These are phyloP conservation scores for Colletotrichum karsti DNA, from an alignment of 2,329 filamentous ascomycete genomes.

Conservation along the genomic window DNA sequence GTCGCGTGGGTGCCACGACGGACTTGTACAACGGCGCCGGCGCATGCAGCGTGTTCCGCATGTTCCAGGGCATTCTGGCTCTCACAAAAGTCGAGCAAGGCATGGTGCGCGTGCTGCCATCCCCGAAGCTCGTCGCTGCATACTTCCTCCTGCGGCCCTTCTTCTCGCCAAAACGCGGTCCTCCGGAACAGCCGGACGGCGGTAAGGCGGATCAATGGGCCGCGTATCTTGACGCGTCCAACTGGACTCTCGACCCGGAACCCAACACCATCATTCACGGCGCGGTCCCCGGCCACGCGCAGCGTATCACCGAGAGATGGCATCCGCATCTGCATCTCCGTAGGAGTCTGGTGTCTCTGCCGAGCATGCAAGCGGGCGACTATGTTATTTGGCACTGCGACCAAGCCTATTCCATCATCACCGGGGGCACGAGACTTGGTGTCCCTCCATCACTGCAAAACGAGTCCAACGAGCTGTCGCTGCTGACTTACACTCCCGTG, in stretches of 20 bases:
- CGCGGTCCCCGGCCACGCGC: slow-evolving; percentile 65
- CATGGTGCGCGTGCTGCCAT: slow-evolving; percentile 56
- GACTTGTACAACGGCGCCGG: slow-evolving; percentile 79
- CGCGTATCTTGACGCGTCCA: slow-evolving; percentile 53
- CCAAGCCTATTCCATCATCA: slow-evolving; percentile 63
- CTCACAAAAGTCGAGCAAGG: slow-evolving; percentile 63
- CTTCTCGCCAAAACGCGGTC: slow-evolving; percentile 47
- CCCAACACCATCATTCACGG: slow-evolving; percentile 66
- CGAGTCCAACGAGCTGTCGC: slow-evolving; percentile 46
- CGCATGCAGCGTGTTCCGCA: slow-evolving; percentile 77
- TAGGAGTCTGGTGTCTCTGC: slow-evolving; percentile 62
- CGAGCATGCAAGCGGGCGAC: slow-evolving; percentile 62
- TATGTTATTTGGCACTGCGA: slow-evolving; percentile 69
- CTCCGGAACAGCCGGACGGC: slow-evolving; percentile 30
- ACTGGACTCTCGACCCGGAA: slow-evolving; percentile 54
- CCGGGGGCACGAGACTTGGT: slow-evolving; percentile 42
- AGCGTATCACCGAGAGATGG: slow-evolving; percentile 66
- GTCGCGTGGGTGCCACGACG: slow-evolving; percentile 68
- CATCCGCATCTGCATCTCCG: slow-evolving; percentile 64
- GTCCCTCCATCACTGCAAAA: slow-evolving; percentile 33
- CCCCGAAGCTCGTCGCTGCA: slow-evolving; percentile 55
- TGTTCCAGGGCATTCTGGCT: slow-evolving; percentile 81
- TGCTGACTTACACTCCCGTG: slow-evolving; percentile 64
- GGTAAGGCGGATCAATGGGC: slow-evolving; percentile 49
- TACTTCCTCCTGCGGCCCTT: slow-evolving; percentile 58